phyloP scores from a whole-genome alignment of 768 basidiomycete genomes.

The Clavulina sp. region DNA sequence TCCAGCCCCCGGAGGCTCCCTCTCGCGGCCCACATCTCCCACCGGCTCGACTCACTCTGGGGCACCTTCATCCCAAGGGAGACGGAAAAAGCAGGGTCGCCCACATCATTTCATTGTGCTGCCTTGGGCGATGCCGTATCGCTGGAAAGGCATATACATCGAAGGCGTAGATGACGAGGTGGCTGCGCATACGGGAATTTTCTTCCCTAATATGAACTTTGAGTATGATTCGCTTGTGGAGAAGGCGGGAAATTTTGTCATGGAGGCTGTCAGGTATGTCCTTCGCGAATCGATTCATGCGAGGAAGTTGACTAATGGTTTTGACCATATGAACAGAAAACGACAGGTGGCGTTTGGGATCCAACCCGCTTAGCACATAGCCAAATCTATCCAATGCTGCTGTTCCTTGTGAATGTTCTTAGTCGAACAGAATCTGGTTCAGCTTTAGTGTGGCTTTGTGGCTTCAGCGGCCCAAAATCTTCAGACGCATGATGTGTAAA shows the following conservation, averaged over 20 bases:
- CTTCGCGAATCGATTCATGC: not conserved
- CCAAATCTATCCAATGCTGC: no score
- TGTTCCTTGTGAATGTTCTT: no score
- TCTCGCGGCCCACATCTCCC: no score
- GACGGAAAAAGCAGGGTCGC: not conserved
- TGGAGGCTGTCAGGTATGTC: slow-evolving; percentile 12
- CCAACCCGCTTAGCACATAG: no score
- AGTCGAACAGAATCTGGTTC: no score
- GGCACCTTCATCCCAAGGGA: not conserved
- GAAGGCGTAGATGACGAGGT: slow-evolving; percentile 38
- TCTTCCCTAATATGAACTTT: slow-evolving; percentile 31
- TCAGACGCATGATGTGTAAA: no score
- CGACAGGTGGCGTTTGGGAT: no score
- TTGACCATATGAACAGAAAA: no score
- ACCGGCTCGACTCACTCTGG: not conserved
- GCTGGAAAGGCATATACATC: slow-evolving; percentile 36
- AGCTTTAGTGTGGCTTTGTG: no score
- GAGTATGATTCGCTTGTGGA: slow-evolving; percentile 34
- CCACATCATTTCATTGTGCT: not conserved
- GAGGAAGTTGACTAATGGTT: no score
- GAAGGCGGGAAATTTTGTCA: slow-evolving; percentile 25
- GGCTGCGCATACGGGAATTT: slow-evolving; percentile 36
- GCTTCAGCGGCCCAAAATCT: no score
- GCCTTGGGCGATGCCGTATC: slow-evolving; percentile 14
- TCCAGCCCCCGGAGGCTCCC: no score